These are phyloP conservation scores for Phaeophleospora eucalypticola DNA, from an alignment of 2,329 filamentous ascomycete genomes.

Conservation along the genomic window DNA sequence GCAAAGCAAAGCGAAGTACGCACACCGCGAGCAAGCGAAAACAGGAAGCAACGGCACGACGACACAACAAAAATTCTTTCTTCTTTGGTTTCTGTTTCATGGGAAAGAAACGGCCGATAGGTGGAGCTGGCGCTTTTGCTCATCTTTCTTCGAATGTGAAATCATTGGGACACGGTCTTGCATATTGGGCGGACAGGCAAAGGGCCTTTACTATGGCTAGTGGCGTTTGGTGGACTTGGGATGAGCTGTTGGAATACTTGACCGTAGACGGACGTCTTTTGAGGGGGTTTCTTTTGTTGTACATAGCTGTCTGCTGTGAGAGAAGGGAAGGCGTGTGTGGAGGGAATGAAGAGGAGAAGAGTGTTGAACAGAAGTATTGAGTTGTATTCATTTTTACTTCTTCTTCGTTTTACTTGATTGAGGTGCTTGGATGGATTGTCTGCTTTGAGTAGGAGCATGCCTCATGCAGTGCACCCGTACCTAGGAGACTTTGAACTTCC, in stretches of 20 bases:
- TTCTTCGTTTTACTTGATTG: neutral
- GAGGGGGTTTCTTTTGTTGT: constrained; percentile 1
- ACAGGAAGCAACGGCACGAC: neutral
- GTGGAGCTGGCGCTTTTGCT: neutral
- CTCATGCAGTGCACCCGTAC: no score
- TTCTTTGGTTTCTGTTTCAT: neutral
- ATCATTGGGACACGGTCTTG: no score
- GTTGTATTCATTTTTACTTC: neutral
- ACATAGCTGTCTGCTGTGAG: neutral
- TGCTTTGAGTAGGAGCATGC: no score
- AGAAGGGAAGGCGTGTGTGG: neutral
- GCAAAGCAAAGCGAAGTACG: neutral
- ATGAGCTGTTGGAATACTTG: neutral
- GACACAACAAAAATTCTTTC: neutral
- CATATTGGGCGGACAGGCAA: no score
- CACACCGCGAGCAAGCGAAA: neutral
- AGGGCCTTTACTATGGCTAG: no score
- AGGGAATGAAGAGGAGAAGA: neutral
- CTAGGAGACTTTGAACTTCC: no score
- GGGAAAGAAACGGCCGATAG: neutral
- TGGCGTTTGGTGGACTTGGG: no score
- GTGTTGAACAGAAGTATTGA: neutral
- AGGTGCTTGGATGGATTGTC: no score
- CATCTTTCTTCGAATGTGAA: no score
- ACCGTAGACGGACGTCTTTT: neutral